Evolutionary conservation across 495 filamentous ascomycete genomes (phyloP).

Genomic region (Niebla homalea): DNA sequence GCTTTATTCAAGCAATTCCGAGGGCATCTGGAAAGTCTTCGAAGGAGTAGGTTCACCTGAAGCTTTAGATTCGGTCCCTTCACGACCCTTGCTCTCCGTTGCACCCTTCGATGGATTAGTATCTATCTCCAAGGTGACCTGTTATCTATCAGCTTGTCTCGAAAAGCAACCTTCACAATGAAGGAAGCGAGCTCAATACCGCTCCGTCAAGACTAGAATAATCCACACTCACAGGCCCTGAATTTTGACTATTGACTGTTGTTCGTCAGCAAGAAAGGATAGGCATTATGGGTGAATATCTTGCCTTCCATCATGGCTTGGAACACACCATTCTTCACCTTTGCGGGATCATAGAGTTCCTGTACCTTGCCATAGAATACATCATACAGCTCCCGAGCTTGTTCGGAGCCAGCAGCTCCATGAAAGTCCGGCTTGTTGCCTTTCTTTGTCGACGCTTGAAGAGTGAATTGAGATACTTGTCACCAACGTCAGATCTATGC

Average conservation of each 20-base stretch:
- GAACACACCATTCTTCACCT: constrained; percentile 88
- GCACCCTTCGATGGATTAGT: constrained; percentile 42
- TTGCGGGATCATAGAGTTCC: constrained; percentile 55
- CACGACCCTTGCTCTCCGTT: constrained; percentile 15
- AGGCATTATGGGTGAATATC: not conserved
- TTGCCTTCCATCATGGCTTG: constrained; percentile 96
- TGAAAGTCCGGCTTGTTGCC: constrained; percentile 94
- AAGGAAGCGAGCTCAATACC: constrained; percentile 28
- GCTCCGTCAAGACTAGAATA: constrained; percentile 51
- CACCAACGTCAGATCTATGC: not conserved
- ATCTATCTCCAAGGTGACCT: constrained; percentile 56
- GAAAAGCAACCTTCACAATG: not conserved
- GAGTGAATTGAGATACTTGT: constrained; percentile 94
- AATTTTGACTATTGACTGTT: constrained; percentile 15
- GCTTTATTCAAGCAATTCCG: not conserved
- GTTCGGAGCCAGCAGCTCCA: constrained; percentile 60
- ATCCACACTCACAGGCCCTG: constrained; percentile 32
- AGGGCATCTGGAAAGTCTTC: not conserved
- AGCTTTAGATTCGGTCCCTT: constrained; percentile 10
- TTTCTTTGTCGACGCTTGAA: constrained; percentile 84
- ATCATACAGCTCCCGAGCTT: constrained; percentile 71
- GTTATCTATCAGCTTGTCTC: not conserved
- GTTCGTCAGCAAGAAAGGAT: not conserved
- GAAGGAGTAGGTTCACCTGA: not conserved
- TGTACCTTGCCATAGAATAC: constrained; percentile 67